Evolutionary conservation across 805 yeast genomes (phyloP).

Genomic region (Starmera dryadoides): DNA sequence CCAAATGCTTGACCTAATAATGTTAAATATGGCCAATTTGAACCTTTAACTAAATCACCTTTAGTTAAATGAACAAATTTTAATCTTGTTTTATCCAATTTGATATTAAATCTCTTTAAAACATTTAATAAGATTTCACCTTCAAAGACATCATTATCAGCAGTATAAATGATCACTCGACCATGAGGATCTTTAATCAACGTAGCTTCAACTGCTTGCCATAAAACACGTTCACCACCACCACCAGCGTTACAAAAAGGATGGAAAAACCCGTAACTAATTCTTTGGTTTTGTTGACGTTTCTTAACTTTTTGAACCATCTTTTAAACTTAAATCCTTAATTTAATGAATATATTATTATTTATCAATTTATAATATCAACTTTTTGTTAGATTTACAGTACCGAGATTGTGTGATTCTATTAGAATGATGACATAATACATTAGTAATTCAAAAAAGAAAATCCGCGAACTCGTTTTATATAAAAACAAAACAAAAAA

Average conservation of each 20-base stretch:
- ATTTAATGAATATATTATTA: too few species aligned
- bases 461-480: too few species aligned
- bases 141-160: conserved; percentile 46
- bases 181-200: conserved; percentile 39
- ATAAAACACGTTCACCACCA: conserved; percentile 94
- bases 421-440: too few species aligned
- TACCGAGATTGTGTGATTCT: too few species aligned
- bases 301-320: background rate
- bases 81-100: conserved; percentile 42
- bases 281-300: conserved; percentile 1
- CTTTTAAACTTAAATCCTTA: too few species aligned
- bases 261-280: conserved; percentile 81
- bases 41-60: conserved; percentile 58
- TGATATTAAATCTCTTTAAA: conserved; percentile 46
- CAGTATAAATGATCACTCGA: conserved; percentile 67
- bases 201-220: conserved; percentile 85
- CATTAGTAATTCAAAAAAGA: too few species aligned
- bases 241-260: conserved; percentile 96
- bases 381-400: too few species aligned
- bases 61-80: conserved; percentile 53
- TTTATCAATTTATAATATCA: too few species aligned
- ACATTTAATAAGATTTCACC: conserved; percentile 45
- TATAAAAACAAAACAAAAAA: too few species aligned
- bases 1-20: conserved; percentile 86
- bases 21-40: conserved; percentile 73